These are phyloP conservation scores for Aureococcus anophagefferens DNA, from an alignment of 108 stramenopile genomes.

Conservation along the genomic window DNA sequence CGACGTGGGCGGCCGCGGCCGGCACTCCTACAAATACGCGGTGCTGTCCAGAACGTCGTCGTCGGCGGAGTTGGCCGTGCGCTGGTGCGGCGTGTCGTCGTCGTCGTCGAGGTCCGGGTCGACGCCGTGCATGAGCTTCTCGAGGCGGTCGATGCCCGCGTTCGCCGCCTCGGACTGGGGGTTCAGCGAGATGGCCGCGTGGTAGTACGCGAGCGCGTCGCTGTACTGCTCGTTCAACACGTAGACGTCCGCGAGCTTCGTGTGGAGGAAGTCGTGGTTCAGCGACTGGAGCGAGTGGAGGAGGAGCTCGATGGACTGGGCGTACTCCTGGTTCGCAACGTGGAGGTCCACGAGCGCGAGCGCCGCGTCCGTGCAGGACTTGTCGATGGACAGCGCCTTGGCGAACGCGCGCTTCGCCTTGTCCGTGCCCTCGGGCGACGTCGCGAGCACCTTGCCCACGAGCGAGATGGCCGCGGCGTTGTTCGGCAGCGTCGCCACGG, in stretches of 20 bases:
- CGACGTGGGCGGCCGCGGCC: no score
- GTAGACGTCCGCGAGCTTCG: constrained; percentile 62
- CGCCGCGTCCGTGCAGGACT: constrained; percentile 45
- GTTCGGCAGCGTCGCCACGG: constrained; percentile 54
- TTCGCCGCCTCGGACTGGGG: constrained; percentile 52
- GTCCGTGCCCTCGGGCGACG: constrained; percentile 37
- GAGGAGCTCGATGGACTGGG: constrained; percentile 51
- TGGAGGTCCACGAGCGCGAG: constrained; percentile 58
- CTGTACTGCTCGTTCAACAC: constrained; percentile 48
- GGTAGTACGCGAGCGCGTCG: constrained; percentile 61
- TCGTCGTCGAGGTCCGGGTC: constrained; percentile 23
- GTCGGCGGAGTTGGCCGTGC: no score
- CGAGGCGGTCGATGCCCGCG: constrained; percentile 57
- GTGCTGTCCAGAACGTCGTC: no score
- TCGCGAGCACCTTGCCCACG: constrained; percentile 63
- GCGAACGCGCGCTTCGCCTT: constrained; percentile 64
- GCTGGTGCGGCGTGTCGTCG: no score
- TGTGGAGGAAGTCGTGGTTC: constrained; percentile 45
- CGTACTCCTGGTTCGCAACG: constrained; percentile 50
- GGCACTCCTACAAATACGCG: no score
- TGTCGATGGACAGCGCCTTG: constrained; percentile 59
- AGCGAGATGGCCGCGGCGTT: constrained; percentile 66
- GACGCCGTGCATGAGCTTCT: constrained; percentile 47
- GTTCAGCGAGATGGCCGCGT: constrained; percentile 61
- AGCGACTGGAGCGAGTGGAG: constrained; percentile 52